These are phyloP conservation scores for Panicum virgatum DNA, from an alignment of 202 grass and related monocot species.

Conservation along the genomic window DNA sequence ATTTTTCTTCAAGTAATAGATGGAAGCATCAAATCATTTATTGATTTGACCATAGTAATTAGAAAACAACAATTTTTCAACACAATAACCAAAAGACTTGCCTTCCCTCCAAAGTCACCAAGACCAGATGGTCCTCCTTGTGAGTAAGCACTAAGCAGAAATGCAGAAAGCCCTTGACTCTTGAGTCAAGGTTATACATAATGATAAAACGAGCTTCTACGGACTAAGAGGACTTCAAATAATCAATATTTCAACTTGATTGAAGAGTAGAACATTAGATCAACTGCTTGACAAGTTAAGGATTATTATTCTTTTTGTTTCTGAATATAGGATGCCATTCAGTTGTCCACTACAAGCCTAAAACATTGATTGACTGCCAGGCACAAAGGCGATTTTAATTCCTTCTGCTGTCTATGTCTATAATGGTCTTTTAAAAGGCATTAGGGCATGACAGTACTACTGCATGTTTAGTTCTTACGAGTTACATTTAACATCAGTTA, in stretches of 20 bases:
- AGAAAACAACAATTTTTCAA: not conserved
- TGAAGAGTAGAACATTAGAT: not conserved
- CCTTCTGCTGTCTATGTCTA: not conserved
- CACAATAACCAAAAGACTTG: not conserved
- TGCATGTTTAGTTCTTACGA: not conserved
- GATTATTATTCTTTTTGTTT: not conserved
- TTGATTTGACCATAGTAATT: not conserved
- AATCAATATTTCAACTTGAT: not conserved
- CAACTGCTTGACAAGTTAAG: not conserved
- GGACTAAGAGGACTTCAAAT: not conserved
- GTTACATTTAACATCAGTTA: not conserved
- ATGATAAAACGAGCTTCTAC: constrained; percentile 13
- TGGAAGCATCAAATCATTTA: not conserved
- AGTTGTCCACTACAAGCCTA: not conserved
- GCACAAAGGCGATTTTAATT: not conserved
- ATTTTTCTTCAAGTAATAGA: not conserved
- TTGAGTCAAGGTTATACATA: not conserved
- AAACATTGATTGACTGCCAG: not conserved
- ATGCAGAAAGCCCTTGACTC: not conserved
- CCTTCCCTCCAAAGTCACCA: not conserved
- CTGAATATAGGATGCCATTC: not conserved
- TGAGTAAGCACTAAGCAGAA: not conserved
- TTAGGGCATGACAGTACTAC: not conserved
- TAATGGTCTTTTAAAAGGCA: not conserved
- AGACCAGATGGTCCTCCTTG: not conserved